Evolutionary conservation across 78 protist genomes (phyloP), one percentile per base, ranked within the genome.

Genomic region (Ministeria vibrans): DNA sequence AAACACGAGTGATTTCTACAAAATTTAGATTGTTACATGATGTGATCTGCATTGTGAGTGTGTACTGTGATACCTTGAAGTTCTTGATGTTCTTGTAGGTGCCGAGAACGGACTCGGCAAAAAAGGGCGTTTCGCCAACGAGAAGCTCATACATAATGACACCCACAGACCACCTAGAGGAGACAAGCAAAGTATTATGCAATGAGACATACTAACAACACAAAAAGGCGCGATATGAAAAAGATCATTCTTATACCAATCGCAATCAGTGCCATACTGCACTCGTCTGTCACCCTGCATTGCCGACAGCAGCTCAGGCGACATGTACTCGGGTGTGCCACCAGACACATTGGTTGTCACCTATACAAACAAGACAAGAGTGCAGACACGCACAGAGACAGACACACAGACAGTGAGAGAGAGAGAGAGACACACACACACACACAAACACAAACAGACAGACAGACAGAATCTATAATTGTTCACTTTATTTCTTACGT

Each of bases 81-180:
- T 63, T 63, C 71, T 63, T 63, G 41, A 63, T 63, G 71, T 63
- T 63, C 39, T 34, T 63, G 71, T 63, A 63, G 1, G 34, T 32
- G 42, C 34, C 71, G 23, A 63, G 6, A 4, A 63, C 71, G 7
- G 71, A 63, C 43, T 63, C 71, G 32, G 71, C 71, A 18, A 34
- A 63, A 18, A 92, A 92, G 25, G 96, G 94, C 23, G 92, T 85
- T 30, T 87, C 85, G 18, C 93, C 93, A 15, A n/a, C 66, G 25
- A 87, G 74, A 88, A 93, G 88, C 78, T 93, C 95, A 59, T 66
- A 93, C 72, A 91, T 1, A 70, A 93, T 84, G 44, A 86, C 85
- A 32, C 96, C 96, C 11, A 91, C 77, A 0, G 87, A 77, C 96
- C 96, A 92, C 91, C 90, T 87, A 77, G 86, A 87, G 69, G 89